Base-by-base conservation (phyloP, 2,329 filamentous ascomycete species). In the Simplicillium sp. region DNA sequence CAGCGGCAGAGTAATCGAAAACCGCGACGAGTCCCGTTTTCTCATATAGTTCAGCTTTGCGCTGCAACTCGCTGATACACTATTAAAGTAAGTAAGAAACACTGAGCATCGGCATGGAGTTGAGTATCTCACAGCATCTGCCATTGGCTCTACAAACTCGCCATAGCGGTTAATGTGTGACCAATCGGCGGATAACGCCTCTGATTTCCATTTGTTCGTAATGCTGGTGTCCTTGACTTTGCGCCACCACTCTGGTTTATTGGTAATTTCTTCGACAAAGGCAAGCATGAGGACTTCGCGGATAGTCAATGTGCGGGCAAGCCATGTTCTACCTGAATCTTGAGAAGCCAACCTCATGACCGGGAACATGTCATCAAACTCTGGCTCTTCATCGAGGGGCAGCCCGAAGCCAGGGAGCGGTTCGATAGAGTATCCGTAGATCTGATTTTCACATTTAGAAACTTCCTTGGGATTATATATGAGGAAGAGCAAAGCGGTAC, bases 211-310 rank as follows among this genome's bases (percentile, higher is more conserved):
- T 16, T 48, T 57, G 2, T 44, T 42, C 2, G 43, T 29, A 36
- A 61, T 55, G 0, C 51, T 44, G 1, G 48, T 33, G 14, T 59
- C 48, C 2, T 44, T 45, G 11, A 59, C 51, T 36, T 61, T 61
- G 38, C 34, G 42, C 57, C 57, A 60, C 58, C 58, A 61, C 7
- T 59, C 52, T 13, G 57, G 52, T 40, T 59, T 61, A 40, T 61
- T 55, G 36, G 56, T 60, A 18, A 61, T 40, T 16, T 57, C 53
- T 29, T 61, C 56, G 1, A 61, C 48, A 11, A 57, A 36, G 38
- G 49, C 52, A 13, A 61, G 48, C 55, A 61, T 61, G 44, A 55
- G 60, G 2, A 50, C 43, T 40, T 61, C 57, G 1, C 56, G 54
- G 29, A 55, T 49, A 11, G 51, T 46, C 12, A 60, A 44, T 2